Conservation (phyloP, 1,284 basidiomycete species). For the Kwoniella shivajii region DNA sequence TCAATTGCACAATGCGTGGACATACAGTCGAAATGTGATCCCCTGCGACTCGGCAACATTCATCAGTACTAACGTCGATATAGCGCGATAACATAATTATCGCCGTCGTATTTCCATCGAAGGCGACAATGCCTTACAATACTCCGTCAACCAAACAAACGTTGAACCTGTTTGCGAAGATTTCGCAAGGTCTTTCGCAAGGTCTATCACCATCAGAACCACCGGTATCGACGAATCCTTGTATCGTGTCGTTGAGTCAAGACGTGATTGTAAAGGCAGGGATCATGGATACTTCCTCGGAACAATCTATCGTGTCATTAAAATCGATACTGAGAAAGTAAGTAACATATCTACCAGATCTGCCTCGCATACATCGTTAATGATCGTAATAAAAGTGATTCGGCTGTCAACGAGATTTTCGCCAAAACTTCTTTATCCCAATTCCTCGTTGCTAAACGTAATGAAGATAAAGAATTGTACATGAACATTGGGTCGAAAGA, state of each 20-base stretch:
- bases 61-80: background rate
- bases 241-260: background rate
- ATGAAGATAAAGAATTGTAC: slow-evolving; percentile 26
- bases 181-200: background rate
- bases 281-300: slow-evolving; percentile 17
- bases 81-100: slow-evolving; percentile 39
- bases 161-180: slow-evolving; percentile 1
- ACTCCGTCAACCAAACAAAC: slow-evolving; percentile 7
- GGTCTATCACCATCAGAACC: background rate
- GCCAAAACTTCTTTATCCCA: slow-evolving; percentile 27
- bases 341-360: too few relatives aligned
- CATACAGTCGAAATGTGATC: too few relatives aligned
- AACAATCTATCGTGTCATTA: slow-evolving; percentile 17
- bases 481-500: slow-evolving; percentile 36
- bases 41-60: background rate
- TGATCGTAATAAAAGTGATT: too few relatives aligned
- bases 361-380: too few relatives aligned
- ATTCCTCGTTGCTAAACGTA: slow-evolving; percentile 31
- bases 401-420: slow-evolving; percentile 26
- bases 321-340: slow-evolving; percentile 19
- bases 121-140: background rate
- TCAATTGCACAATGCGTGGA: background rate
- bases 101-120: slow-evolving; percentile 19
- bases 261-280: background rate
- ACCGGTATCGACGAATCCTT: background rate